Percentiles rank a stretch among this genome's conserved stretches.
These are phyloP conservation scores for Flaveria robusta DNA, from an alignment of 129 eudicot species.

Conservation along the genomic window DNA sequence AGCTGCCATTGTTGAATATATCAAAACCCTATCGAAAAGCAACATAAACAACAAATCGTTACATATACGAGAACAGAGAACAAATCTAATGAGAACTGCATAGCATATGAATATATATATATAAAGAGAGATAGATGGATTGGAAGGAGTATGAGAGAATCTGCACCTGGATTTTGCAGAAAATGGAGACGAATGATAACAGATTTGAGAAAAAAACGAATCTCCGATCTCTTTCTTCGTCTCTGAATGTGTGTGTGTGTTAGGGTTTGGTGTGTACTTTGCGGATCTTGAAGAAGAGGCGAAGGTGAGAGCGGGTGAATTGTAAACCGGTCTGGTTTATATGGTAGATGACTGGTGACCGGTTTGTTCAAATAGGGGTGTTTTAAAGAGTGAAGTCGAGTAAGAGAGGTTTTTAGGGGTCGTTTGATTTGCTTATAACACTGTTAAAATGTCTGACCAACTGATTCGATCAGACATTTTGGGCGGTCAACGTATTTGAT, in stretches of 20 bases:
- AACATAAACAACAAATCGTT: not conserved
- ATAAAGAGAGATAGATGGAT: conserved; percentile 5
- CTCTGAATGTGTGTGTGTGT: not conserved
- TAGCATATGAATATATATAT: not conserved
- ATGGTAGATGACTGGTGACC: too few relatives aligned
- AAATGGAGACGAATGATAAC: conserved; percentile 5
- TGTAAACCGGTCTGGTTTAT: not conserved
- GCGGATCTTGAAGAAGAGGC: conserved; percentile 33
- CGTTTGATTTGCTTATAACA: too few relatives aligned
- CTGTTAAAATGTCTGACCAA: too few relatives aligned
- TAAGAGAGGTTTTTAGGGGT: too few relatives aligned
- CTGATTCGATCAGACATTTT: too few relatives aligned
- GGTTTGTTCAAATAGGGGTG: too few relatives aligned
- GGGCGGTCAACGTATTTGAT: too few relatives aligned
- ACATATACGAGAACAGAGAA: not conserved
- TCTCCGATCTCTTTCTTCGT: conserved; percentile 23
- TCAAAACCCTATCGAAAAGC: conserved; percentile 31
- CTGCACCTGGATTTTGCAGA: conserved; percentile 28
- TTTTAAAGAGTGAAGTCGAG: too few relatives aligned
- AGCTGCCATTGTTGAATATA: conserved; percentile 48
- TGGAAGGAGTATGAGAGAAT: conserved; percentile 14
- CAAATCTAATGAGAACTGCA: not conserved
- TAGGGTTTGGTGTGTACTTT: conserved; percentile 37
- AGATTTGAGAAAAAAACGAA: conserved; percentile 17
- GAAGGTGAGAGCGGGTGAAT: conserved; percentile 16